These are phyloP conservation scores for Coemansia furcata DNA, from an alignment of 192 early-diverging fungal genomes.

Conservation along the genomic window DNA sequence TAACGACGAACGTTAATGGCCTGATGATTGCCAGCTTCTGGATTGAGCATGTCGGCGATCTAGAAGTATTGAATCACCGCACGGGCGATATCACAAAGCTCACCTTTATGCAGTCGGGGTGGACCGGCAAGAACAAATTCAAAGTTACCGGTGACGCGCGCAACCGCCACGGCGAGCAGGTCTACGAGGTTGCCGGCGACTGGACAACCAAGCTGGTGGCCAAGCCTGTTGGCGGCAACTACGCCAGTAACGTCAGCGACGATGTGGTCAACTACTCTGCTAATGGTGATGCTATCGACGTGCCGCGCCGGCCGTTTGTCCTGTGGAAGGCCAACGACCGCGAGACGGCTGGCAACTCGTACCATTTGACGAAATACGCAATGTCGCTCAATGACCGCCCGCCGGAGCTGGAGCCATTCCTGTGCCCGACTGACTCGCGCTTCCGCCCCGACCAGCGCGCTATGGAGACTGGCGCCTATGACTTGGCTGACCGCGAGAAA, in stretches of 20 bases:
- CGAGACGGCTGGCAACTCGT: slow-evolving; percentile 56
- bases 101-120: slow-evolving; percentile 75
- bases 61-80: slow-evolving; percentile 77
- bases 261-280: slow-evolving; percentile 21
- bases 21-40: slow-evolving; percentile 80
- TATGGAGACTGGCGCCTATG: slow-evolving; percentile 81
- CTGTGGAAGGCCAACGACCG: slow-evolving; percentile 64
- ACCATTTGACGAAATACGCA: slow-evolving; percentile 76
- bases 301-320: slow-evolving; percentile 52
- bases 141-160: slow-evolving; percentile 61
- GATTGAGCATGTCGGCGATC: slow-evolving; percentile 86
- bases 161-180: slow-evolving; percentile 50
- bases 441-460: slow-evolving; percentile 82
- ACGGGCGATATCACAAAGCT: slow-evolving; percentile 75
- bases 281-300: slow-evolving; percentile 35
- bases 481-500: slow-evolving; percentile 72
- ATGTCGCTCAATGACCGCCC: slow-evolving; percentile 74
- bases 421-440: slow-evolving; percentile 81
- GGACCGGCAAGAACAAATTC: slow-evolving; percentile 67
- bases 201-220: slow-evolving; percentile 70
- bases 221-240: slow-evolving; percentile 13
- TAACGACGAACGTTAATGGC: slow-evolving; percentile 82
- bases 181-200: slow-evolving; percentile 66
- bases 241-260: neutral
- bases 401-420: slow-evolving; percentile 51